Conservation (phyloP, 2,329 filamentous ascomycete genomes). For the Calycina herbarum region DNA sequence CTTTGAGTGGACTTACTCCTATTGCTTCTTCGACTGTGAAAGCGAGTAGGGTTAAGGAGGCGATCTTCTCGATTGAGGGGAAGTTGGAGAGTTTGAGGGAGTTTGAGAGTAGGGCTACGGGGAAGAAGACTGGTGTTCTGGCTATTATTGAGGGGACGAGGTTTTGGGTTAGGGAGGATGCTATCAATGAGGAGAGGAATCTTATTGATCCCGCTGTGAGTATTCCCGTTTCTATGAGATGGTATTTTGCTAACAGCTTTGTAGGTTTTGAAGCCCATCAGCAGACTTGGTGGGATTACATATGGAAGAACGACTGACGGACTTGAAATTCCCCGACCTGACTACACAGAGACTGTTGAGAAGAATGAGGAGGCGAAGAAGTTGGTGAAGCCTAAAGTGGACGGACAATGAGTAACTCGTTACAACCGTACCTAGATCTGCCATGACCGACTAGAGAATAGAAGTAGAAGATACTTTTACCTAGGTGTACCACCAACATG, state of each 20-base stretch:
- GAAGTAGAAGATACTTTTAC: no score
- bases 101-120: slow-evolving; percentile 70
- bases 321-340: slow-evolving; percentile 68
- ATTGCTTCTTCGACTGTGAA: slow-evolving; percentile 65
- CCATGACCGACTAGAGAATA: no score
- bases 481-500: no score
- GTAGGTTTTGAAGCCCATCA: slow-evolving; percentile 71
- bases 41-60: slow-evolving; percentile 74
- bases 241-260: slow-evolving; percentile 17
- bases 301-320: slow-evolving; percentile 72
- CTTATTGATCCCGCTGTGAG: slow-evolving; percentile 68
- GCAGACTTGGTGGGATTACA: slow-evolving; percentile 80
- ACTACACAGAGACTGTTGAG: slow-evolving; percentile 45
- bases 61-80: slow-evolving; percentile 79
- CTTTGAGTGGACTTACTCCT: slow-evolving; percentile 72
- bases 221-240: not conserved
- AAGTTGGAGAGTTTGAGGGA: slow-evolving; percentile 74
- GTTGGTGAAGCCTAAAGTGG: slow-evolving; percentile 50
- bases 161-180: slow-evolving; percentile 90
- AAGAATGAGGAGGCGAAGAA: slow-evolving; percentile 56
- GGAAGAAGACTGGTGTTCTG: slow-evolving; percentile 73
- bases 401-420: slow-evolving; percentile 38
- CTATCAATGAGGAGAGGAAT: slow-evolving; percentile 74
- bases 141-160: slow-evolving; percentile 78
- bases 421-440: no score